phyloP scores from a whole-genome alignment of 1,139 yeast species.

The Diutina scorzettiae region DNA sequence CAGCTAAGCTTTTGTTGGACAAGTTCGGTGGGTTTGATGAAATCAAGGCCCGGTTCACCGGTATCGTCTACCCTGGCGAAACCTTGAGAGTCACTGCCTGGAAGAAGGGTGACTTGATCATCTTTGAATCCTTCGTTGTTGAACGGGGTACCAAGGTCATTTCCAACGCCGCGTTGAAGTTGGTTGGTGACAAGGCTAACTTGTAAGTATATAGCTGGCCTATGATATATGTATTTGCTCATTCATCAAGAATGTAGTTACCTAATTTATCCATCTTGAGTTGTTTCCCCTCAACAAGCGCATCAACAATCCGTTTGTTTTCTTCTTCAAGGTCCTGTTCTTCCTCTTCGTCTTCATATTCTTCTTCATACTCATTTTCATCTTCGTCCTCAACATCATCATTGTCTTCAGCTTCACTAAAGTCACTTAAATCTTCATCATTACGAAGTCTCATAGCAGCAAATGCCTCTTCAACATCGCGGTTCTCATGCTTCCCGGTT shows the following conservation, averaged over 20 bases:
- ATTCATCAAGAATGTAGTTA: conserved; percentile 51
- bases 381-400: conserved; percentile 18
- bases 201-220: conserved; percentile 14
- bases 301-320: conserved; percentile 62
- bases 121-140: conserved; percentile 74
- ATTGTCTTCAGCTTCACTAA: conserved; percentile 21
- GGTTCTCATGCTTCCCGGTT: conserved; percentile 18
- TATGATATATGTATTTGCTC: not conserved
- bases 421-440: conserved; percentile 19
- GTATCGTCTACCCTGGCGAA: conserved; percentile 94
- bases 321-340: conserved; percentile 34
- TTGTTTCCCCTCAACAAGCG: conserved; percentile 47
- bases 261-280: conserved; percentile 74
- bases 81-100: conserved; percentile 73
- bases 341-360: conserved; percentile 17
- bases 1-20: conserved; percentile 67
- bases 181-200: conserved; percentile 34
- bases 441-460: conserved; percentile 41
- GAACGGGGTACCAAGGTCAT: conserved; percentile 75
- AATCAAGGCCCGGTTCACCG: conserved; percentile 83
- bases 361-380: conserved; percentile 18
- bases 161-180: conserved; percentile 78
- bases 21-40: conserved; percentile 75
- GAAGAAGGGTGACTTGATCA: conserved; percentile 59
- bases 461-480: conserved; percentile 69